Base-by-base conservation (phyloP, 2,329 filamentous ascomycete genomes). In the Lecanicillium sp. region DNA sequence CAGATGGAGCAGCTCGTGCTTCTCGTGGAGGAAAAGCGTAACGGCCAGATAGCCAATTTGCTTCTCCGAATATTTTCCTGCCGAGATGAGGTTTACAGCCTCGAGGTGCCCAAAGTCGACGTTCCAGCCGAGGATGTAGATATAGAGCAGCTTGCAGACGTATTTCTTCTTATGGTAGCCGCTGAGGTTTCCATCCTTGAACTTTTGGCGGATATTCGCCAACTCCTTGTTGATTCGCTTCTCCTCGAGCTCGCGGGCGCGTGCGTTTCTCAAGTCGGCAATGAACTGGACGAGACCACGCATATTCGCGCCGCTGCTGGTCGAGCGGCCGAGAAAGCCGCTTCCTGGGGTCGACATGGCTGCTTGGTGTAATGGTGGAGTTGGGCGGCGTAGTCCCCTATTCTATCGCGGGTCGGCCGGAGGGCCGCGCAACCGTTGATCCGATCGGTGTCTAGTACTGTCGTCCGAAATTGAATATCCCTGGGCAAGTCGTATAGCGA, bases 101-200 rank as follows among this genome's bases (percentile, higher is more conserved):
- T 98, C 92, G 50, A 98, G 79, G 59, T 98, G 92, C 40, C 92
- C 92, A 62, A 98, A 98, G 62, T 96, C 94, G 64, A 98, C 90
- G 60, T 98, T 90, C 84, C 92, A 98, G 35, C 92, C 92, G 48
- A 98, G 77, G 44, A 98, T 98, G 63, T 98, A 98, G 55, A 98
- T 96, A 63, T 98, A 98, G 45, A 98, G 73, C 50, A 98, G 78
- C 80, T 98, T 98, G 85, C 92, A 98, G 50, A 98, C 92, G 60
- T 98, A 98, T 84, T 98, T 98, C 76, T 98, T 98, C 73, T 94
- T 95, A 71, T 95, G 88, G 59, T 98, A 98, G 49, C 92, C 94
- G 58, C 83, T 95, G 42, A 98, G 70, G 57, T 75, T 92, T 48
- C 88, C 89, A 60, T 92, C 85, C 75, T 94, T 95, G 71, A 96